These are phyloP conservation scores for Pachyrhizus erosus DNA, from an alignment of 306 rosid species.

Conservation along the genomic window DNA sequence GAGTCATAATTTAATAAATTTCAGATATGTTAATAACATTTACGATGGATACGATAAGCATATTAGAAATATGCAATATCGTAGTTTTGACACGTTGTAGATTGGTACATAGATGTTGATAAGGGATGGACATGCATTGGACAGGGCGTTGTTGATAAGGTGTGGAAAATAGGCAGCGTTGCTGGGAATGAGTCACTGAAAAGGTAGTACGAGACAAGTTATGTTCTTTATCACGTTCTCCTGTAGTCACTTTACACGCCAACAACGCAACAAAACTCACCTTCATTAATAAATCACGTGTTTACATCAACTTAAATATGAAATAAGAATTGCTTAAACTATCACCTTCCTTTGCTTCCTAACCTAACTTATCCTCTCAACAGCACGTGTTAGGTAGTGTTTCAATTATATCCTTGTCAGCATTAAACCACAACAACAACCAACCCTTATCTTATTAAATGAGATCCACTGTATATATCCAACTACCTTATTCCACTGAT, in stretches of 20 bases:
- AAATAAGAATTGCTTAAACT: too few relatives aligned
- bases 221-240: not conserved
- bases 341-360: too few relatives aligned
- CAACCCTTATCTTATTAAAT: too few relatives aligned
- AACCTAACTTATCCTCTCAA: not conserved
- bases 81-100: not conserved
- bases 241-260: conserved; percentile 4
- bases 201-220: not conserved
- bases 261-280: not conserved
- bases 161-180: not conserved
- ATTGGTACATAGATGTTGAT: not conserved
- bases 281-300: not conserved
- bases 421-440: too few relatives aligned
- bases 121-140: not conserved
- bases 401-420: not conserved
- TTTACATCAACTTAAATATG: not conserved
- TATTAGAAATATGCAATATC: too few relatives aligned
- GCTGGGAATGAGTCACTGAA: not conserved
- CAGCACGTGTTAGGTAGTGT: not conserved
- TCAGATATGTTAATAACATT: not conserved
- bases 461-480: too few relatives aligned
- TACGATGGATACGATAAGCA: too few relatives aligned
- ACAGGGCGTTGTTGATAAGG: not conserved
- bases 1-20: not conserved
- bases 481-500: too few relatives aligned